Evolutionary conservation across 1,284 basidiomycete genomes (phyloP).

Genomic region (Cystobasidium sp.): DNA sequence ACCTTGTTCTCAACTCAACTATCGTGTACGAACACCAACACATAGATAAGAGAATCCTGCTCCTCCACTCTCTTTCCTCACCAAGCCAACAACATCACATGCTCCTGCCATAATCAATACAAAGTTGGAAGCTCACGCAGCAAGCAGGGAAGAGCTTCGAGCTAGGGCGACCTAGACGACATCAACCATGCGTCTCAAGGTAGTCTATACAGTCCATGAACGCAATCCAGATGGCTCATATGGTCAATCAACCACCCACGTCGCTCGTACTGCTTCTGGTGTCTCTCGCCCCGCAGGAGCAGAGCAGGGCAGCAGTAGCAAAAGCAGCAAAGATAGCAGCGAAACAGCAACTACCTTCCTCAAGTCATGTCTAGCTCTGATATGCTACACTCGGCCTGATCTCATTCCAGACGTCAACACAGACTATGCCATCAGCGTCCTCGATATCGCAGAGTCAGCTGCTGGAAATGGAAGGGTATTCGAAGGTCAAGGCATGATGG

Average conservation of each 20-base stretch:
- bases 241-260: conserved; percentile 18
- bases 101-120: neutral
- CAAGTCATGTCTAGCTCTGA: conserved; percentile 30
- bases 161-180: neutral
- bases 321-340: neutral
- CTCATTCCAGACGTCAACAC: conserved; percentile 23
- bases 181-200: conserved; percentile 37
- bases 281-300: conserved; percentile 7
- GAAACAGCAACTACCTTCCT: conserved; percentile 20
- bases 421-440: conserved; percentile 39
- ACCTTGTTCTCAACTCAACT: too few relatives aligned
- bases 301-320: too few relatives aligned
- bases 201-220: conserved; percentile 29
- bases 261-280: conserved; percentile 24
- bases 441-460: conserved; percentile 34
- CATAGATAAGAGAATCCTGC: too few relatives aligned
- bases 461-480: conserved; percentile 13
- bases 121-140: neutral
- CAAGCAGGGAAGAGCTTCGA: neutral
- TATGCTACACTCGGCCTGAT: conserved; percentile 38
- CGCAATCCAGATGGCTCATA: neutral
- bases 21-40: too few relatives aligned
- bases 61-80: neutral
- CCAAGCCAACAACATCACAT: neutral
- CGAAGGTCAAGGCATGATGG: conserved; percentile 41